Evolutionary conservation across 768 basidiomycete species (phyloP).

Genomic region (Psilocybe tampanensis): DNA sequence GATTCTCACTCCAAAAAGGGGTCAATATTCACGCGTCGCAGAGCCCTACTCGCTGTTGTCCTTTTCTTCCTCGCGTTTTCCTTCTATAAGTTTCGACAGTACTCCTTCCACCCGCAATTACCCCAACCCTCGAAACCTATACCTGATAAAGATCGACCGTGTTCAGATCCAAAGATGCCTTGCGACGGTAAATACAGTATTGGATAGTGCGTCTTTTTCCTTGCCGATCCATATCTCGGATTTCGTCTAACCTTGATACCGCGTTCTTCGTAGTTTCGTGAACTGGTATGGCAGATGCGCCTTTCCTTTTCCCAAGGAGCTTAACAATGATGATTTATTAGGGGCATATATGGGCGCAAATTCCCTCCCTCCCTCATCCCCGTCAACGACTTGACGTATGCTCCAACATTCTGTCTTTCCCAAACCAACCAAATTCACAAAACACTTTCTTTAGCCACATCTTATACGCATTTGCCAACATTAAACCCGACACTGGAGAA

Average conservation of each 20-base stretch:
- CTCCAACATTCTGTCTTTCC: constrained; percentile 11
- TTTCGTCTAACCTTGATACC: constrained; percentile 10
- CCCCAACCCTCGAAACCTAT: constrained; percentile 8
- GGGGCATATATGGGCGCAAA: constrained; percentile 96
- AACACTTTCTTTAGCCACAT: constrained; percentile 59
- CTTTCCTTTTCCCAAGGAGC: not conserved
- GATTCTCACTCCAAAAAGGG: constrained; percentile 8
- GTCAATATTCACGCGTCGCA: constrained; percentile 27
- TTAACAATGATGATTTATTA: constrained; percentile 24
- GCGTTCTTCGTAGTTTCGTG: constrained; percentile 54
- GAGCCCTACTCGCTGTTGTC: constrained; percentile 35
- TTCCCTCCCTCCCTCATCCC: constrained; percentile 89
- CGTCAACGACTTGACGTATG: constrained; percentile 81
- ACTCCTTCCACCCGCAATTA: constrained; percentile 24
- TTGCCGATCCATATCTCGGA: not conserved
- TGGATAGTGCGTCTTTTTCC: constrained; percentile 65
- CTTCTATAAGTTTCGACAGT: constrained; percentile 47
- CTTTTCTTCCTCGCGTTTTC: constrained; percentile 39
- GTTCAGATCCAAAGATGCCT: constrained; percentile 33
- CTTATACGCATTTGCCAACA: constrained; percentile 91
- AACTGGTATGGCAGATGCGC: constrained; percentile 56
- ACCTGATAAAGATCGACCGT: constrained; percentile 14
- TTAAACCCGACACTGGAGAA: constrained; percentile 82
- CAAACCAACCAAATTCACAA: constrained; percentile 4
- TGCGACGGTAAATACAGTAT: constrained; percentile 68